A percentile compares a stretch with the other conserved stretches of the same genome.
These are phyloP conservation scores for Helenozyma rhizophorensis DNA, from an alignment of 805 yeast species.

Conservation along the genomic window DNA sequence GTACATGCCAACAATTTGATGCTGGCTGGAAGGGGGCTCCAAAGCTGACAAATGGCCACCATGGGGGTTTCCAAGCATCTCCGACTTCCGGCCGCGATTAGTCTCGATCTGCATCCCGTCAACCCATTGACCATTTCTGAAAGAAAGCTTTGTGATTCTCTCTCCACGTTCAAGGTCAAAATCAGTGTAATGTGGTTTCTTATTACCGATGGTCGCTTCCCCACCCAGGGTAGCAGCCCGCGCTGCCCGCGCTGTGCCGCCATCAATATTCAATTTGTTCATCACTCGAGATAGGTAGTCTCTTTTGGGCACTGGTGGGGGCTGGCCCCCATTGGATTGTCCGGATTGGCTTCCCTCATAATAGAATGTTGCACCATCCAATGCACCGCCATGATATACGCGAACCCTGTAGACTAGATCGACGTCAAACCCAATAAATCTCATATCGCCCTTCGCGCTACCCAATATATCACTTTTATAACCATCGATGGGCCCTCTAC, in stretches of 20 bases:
- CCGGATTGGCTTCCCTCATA: too few relatives aligned
- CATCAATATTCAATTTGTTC: constrained; percentile 1
- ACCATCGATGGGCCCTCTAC: constrained; percentile 35
- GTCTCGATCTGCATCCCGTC: constrained; percentile 81
- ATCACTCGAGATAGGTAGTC: constrained; percentile 23
- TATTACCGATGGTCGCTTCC: constrained; percentile 44
- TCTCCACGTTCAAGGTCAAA: constrained; percentile 58
- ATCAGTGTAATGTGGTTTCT: constrained; percentile 50
- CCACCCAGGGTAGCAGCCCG: neutral
- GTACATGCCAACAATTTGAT: constrained; percentile 59
- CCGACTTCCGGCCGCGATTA: constrained; percentile 47
- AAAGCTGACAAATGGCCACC: constrained; percentile 60
- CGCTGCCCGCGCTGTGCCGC: neutral
- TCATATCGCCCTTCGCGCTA: constrained; percentile 16
- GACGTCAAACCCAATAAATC: constrained; percentile 27
- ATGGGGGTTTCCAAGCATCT: constrained; percentile 59
- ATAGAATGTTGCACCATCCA: constrained; percentile 74
- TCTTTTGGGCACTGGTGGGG: constrained; percentile 47
- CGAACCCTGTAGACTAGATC: constrained; percentile 47
- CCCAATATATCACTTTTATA: constrained; percentile 36
- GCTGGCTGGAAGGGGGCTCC: constrained; percentile 57
- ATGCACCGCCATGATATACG: constrained; percentile 68
- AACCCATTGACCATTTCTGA: constrained; percentile 83
- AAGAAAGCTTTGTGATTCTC: constrained; percentile 49
- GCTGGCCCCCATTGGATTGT: neutral